Evolutionary conservation across 148 eudicot genomes (phyloP).

Genomic region (Rhododendron mucronatum): DNA sequence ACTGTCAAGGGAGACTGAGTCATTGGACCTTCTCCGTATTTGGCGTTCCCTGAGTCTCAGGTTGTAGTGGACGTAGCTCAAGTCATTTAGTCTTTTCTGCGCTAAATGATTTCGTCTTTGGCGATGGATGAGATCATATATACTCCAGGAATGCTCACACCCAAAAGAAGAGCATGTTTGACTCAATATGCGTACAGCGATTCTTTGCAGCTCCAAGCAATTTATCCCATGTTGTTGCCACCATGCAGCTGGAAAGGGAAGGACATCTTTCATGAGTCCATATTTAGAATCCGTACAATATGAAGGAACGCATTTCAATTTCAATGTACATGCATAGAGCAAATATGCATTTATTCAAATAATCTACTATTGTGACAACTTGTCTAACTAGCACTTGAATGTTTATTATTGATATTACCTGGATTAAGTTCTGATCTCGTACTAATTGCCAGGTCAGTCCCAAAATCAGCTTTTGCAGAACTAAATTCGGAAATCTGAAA

Average conservation of each 20-base stretch:
- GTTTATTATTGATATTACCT: conserved; percentile 35
- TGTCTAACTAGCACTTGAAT: neutral
- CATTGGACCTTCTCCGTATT: conserved; percentile 42
- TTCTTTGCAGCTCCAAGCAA: conserved; percentile 79
- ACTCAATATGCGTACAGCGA: conserved; percentile 86
- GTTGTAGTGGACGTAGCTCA: conserved; percentile 71
- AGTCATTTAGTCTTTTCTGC: conserved; percentile 65
- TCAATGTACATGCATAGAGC: neutral
- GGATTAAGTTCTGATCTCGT: conserved; percentile 93
- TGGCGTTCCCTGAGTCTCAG: conserved; percentile 86
- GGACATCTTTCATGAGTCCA: conserved; percentile 2
- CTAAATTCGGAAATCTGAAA: conserved; percentile 80
- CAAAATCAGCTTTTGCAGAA: conserved; percentile 96
- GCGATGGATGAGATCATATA: conserved; percentile 58
- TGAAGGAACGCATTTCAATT: neutral
- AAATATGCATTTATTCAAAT: neutral
- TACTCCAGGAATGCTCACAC: conserved; percentile 85
- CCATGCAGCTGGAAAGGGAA: conserved; percentile 75
- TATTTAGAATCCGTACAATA: neutral
- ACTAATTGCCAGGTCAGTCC: conserved; percentile 90
- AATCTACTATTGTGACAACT: neutral
- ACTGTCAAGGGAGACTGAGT: conserved; percentile 48
- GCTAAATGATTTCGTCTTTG: conserved; percentile 56
- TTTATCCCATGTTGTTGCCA: conserved; percentile 97
- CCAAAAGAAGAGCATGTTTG: conserved; percentile 86